A percentile compares a stretch with the other conserved stretches of the same genome.
Evolutionary conservation across 768 basidiomycete genomes (phyloP).

Genomic region (Lyophyllum decastes): DNA sequence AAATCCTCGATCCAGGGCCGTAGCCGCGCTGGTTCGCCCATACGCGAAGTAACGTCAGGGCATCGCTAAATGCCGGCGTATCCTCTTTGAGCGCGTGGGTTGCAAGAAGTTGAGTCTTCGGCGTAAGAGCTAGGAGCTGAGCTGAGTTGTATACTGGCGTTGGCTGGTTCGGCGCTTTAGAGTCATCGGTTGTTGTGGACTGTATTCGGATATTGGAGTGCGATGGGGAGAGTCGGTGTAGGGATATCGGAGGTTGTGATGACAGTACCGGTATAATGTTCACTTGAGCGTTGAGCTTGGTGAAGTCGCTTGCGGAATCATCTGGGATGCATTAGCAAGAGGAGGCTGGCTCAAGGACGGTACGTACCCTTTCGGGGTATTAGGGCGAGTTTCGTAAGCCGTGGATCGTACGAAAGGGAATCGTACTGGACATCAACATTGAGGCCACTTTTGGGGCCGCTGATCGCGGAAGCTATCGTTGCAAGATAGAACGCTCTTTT

Average conservation of each 20-base stretch:
- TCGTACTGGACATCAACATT: conserved; percentile 65
- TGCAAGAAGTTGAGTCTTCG: conserved; percentile 53
- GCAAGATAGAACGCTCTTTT: conserved; percentile 92
- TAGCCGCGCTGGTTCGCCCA: conserved; percentile 93
- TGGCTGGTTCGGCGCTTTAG: conserved; percentile 33
- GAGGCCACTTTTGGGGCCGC: conserved; percentile 41
- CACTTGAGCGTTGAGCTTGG: conserved; percentile 69
- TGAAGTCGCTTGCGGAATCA: conserved; percentile 54
- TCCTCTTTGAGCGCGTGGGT: conserved; percentile 55
- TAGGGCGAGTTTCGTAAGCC: conserved; percentile 66
- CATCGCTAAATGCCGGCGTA: conserved; percentile 68
- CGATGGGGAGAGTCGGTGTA: conserved; percentile 70
- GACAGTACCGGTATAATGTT: conserved; percentile 74
- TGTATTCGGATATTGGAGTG: conserved; percentile 57
- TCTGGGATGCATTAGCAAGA: conserved; percentile 36
- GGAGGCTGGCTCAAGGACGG: conserved; percentile 25
- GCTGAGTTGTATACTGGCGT: conserved; percentile 84
- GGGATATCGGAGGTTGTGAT: conserved; percentile 58
- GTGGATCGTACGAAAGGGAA: conserved; percentile 59
- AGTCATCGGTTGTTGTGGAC: conserved; percentile 20
- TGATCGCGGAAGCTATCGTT: conserved; percentile 65
- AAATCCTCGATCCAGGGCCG: conserved; percentile 53
- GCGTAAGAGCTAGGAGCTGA: conserved; percentile 54
- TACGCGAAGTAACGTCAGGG: conserved; percentile 75
- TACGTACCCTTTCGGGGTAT: conserved; percentile 51